Base-by-base conservation (phyloP, 2,329 filamentous ascomycete species). In the Akanthomyces uredinophilus region DNA sequence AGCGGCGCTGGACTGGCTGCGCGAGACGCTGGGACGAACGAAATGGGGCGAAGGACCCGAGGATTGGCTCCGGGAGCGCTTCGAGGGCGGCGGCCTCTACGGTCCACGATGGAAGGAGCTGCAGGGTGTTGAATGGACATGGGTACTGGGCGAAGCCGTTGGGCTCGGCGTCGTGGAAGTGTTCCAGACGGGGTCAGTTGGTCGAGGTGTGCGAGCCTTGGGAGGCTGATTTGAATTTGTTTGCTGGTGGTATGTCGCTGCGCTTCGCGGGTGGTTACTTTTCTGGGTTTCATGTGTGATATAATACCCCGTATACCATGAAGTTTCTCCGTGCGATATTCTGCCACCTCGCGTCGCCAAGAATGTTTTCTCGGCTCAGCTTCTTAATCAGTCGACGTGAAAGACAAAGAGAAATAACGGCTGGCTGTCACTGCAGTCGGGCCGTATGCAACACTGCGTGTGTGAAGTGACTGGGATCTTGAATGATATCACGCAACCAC, bases 101-200 rank as follows among this genome's bases (percentile, higher is more conserved):
- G 74, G 75, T 1, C 64, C 69, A 55, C 67, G 74, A 70, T 92
- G 90, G 90, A 87, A 81, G 70, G 81, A 84, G 35, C 90, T 91
- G 65, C 83, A 84, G 68, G 90, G 90, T 0, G 73, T 91, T 64
- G 75, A 81, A 49, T 92, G 91, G 72, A 82, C 88, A 63, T 92
- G 87, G 87, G 79, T 90, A 18, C 71, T 92, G 47, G 86, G 83
- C 46, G 88, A 92, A 72, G 89, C 87, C 49, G 79, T 90, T 27
- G 90, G 89, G 0, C 79, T 86, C 32, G 90, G 90, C 1, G 70
- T 88, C 18, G 81, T 92, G 4, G 89, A 93, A 73, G 75, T 90
- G 16, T 93, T 93, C 71, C 84, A 91, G 69, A 92, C 89, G 14
- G 81, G 87, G 16, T 89, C 85, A 68, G 87, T 92, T n/a, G 89